Base-by-base conservation (phyloP, 176 grass and related monocot genomes). In the Lolium multiflorum region DNA sequence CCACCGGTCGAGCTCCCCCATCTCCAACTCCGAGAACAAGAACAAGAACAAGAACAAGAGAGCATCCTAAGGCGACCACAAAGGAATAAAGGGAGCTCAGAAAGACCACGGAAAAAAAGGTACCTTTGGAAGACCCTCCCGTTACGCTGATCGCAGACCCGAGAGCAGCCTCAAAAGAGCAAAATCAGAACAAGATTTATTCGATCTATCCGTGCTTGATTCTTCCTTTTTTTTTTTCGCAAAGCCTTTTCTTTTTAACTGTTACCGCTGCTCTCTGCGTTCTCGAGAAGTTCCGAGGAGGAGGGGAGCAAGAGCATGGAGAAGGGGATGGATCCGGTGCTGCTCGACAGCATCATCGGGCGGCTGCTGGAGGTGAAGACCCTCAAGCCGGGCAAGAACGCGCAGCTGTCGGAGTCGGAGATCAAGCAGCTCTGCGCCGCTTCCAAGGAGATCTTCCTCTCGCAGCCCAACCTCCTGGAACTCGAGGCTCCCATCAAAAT, bases 401-500 rank as follows among this genome's bases (percentile, higher is more conserved):
- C 82, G 64, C 88, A 89, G 81, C 91, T 95, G 9, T 79, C 73
- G 25, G 94, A 95, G 73, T 81, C 86, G 39, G 94, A 95, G 89
- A 93, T 93, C 76, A 92, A 92, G 77, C 91, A 91, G 77, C 94
- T 95, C 66, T 95, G 94, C 65, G 51, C 82, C 75, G 82, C 76
- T 50, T 88, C 94, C 63, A 95, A 85, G 87, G 89, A 89, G 58
- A 89, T 93, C 89, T 95, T 95, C 87, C 48, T 95, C 60, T 47
- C 69, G 37, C 94, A 95, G 87, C 91, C 94, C 72, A 95, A 93
- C 71, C 91, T 95, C 35, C 86, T 95, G 54, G 94, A 95, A 64
- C 86, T 95, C 58, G 89, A 95, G 65, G 94, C 89, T 12, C 94
- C 94, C 38, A 93, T 95, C 81, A 95, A 95, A 86, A 95, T 95